Base-by-base conservation (phyloP, 2,329 filamentous ascomycete genomes). In the Sporothrix pallida region DNA sequence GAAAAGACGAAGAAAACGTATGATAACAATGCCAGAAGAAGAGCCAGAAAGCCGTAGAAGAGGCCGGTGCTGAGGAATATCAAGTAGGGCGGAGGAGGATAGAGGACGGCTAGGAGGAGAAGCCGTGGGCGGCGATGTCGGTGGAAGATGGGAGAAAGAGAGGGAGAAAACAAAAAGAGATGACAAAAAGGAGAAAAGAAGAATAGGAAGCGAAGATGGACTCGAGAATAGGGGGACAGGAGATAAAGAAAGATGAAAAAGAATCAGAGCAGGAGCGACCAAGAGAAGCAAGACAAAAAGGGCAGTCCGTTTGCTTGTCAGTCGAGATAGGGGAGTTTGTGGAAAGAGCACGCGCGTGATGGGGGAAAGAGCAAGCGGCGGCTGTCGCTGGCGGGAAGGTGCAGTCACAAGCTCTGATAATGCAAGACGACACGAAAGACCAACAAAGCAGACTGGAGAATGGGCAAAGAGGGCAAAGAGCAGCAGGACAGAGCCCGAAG, bases 321-420 rank as follows among this genome's bases (percentile, higher is more conserved):
- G 31, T 70, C 46, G 50, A 52, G 70, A 72, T 44, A 62, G 50
- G 42, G 56, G 65, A 44, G 17, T 46, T 54, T 54, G 26, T 15
- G 26, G 20, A 26, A 31, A 68, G 50, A 72, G 42, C 54, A 65
- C 37, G 42, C 69, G 60, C 26, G 44, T 71, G 52, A 62, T 71
- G 52, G 69, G 69, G 52, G 37, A 31, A 17, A 15, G 68, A 54
- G 67, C 65, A 26, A 56, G 52, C 23, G 42, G 54, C 42, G 42
- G 54, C 42, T 71, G 68, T 70, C 62, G 37, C 60, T 63, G 37
- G 60, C 37, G 37, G 60, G n/a, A 20, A 65, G 60, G n/a, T 65
- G 60, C 60, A 65, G 60, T 63, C 37, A 46, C 63, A 68, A 17
- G 63, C 7, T 68, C 62, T 26, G 65, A 52, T 52, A 52, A 52